These are phyloP conservation scores for Cyberlindnera misumaiensis DNA, from an alignment of 805 yeast genomes.

Conservation along the genomic window DNA sequence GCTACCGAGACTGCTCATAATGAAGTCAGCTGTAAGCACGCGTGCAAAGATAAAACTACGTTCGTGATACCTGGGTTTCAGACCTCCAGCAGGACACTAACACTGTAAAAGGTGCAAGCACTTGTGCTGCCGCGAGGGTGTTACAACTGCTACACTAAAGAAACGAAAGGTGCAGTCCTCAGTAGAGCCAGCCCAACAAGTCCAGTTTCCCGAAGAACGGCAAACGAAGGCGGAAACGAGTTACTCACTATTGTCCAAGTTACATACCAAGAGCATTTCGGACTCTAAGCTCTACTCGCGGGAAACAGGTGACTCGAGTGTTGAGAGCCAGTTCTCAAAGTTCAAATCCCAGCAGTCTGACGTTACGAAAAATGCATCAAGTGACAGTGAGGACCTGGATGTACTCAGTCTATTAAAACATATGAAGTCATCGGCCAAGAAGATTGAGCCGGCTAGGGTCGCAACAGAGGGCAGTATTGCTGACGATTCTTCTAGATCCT, in stretches of 20 bases:
- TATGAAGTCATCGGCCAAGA: not conserved
- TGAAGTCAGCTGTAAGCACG: slow-evolving; percentile 30
- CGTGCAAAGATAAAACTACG: slow-evolving; percentile 31
- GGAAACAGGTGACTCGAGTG: not conserved
- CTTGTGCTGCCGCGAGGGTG: slow-evolving; percentile 41
- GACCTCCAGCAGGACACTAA: too few relatives aligned
- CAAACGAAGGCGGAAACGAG: slow-evolving; percentile 2
- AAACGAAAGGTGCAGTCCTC: not conserved
- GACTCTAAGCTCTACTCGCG: not conserved
- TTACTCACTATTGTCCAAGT: slow-evolving; percentile 4
- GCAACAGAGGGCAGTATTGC: not conserved
- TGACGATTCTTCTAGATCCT: too few relatives aligned
- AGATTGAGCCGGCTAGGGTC: not conserved
- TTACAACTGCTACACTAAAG: slow-evolving; percentile 17
- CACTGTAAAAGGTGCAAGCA: slow-evolving; percentile 33
- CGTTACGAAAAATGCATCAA: not conserved
- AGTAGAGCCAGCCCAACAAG: not conserved
- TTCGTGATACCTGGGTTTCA: slow-evolving; percentile 3
- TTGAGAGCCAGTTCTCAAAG: not conserved
- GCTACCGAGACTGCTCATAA: too few relatives aligned
- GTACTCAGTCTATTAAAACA: slow-evolving; percentile 1
- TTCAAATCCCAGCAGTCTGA: not conserved
- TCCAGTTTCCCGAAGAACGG: not conserved
- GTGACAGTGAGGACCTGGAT: slow-evolving; percentile 1
- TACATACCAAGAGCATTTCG: slow-evolving; percentile 2